Evolutionary conservation across 495 filamentous ascomycete species (phyloP), one percentile per base, ranked within the genome.

Genomic region (Penicillium ucsense): DNA sequence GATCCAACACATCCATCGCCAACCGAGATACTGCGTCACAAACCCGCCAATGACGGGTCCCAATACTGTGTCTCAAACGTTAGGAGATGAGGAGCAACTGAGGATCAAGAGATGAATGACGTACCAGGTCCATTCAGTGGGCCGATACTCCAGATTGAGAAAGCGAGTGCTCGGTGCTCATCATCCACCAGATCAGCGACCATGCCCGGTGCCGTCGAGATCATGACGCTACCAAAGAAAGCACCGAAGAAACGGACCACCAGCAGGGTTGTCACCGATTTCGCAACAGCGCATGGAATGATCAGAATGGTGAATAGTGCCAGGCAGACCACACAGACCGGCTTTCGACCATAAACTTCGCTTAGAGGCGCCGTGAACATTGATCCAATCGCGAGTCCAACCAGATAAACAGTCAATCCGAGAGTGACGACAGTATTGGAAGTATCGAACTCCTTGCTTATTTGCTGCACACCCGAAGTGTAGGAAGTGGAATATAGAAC

Each of bases 401-500:
- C 43, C 2, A 72, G 58, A 52, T 92, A 94, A 6, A 82, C 85
- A 3, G 88, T 92, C 34, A 94, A 67, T 1, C 88, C 88, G 5
- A 94, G 68, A 1, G 86, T 86, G 9, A 79, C 78, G 29, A 85
- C 53, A 0, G 79, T 75, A 35, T 76, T 64, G 8, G 66, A 75
- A 31, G 81, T 70, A 41, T 71, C 57, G 57, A 88, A 94, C 44
- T 86, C 78, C 11, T 73, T 60, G 65, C 81, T 79, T 60, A 94
- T 74, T 1, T 82, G 79, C 0, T 79, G 70, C 27, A 80, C 75
- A 31, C 79, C 81, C 0, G 83, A 78, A 10, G 86, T 86, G 64
- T 90, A 94, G 47, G 81, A 85, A 3, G 89, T 94, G 9, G 81
- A 86, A 62, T 91, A 92, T n/a, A 94, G 66, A 28, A 95, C 84